Percentiles rank a stretch among this genome's conserved stretches.
Evolutionary conservation across 257 asterid genomes (phyloP).

Genomic region (Scutellaria baicalensis): DNA sequence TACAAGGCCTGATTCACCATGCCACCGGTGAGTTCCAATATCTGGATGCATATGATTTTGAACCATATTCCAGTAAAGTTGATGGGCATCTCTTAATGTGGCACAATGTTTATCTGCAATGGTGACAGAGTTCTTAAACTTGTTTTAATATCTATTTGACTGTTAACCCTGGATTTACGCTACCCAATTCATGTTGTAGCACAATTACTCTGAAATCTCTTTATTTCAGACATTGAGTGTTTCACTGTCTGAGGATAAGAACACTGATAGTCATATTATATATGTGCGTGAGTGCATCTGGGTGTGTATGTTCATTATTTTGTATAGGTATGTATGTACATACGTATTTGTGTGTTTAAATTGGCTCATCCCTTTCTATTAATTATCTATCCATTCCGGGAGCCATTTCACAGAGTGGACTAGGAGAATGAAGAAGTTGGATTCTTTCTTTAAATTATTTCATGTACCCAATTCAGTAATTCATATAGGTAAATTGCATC

Average conservation of each 20-base stretch:
- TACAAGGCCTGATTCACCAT: slow-evolving; percentile 41
- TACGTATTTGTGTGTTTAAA: too few relatives aligned
- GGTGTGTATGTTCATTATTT: too few relatives aligned
- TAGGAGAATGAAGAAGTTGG: background rate
- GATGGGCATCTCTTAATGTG: background rate
- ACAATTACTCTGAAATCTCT: background rate
- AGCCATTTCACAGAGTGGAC: too few relatives aligned
- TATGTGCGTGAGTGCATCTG: too few relatives aligned
- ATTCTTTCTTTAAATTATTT: background rate
- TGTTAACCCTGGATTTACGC: background rate
- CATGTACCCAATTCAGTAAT: too few relatives aligned
- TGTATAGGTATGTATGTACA: too few relatives aligned
- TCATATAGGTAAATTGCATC: background rate
- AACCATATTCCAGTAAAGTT: background rate
- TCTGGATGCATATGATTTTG: background rate
- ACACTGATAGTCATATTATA: too few relatives aligned
- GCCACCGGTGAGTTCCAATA: slow-evolving; percentile 33
- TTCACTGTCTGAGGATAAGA: too few relatives aligned
- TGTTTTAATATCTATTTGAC: background rate
- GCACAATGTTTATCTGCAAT: background rate
- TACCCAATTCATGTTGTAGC: background rate
- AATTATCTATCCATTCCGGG: too few relatives aligned
- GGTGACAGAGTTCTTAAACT: background rate
- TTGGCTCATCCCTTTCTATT: too few relatives aligned
- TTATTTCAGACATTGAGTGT: too few relatives aligned